Conservation (phyloP, 768 basidiomycete species). For the Calocera cornea region DNA sequence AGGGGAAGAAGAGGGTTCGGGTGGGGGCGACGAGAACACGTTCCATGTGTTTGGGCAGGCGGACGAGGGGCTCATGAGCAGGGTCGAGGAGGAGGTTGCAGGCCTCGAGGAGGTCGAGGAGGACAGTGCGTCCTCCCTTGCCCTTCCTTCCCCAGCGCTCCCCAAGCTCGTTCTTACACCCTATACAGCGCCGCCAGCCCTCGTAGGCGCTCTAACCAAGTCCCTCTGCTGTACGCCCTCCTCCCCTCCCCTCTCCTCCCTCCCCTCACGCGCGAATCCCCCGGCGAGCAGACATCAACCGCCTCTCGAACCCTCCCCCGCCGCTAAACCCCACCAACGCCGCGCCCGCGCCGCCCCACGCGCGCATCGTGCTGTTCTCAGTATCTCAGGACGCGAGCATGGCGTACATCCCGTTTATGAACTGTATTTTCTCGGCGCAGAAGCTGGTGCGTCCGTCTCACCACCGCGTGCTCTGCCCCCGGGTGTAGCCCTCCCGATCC, state of each 20-base stretch:
- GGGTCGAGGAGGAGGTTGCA: slow-evolving; percentile 51
- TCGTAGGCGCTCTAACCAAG: slow-evolving; percentile 85
- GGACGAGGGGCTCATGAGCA: slow-evolving; percentile 48
- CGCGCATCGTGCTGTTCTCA: slow-evolving; percentile 64
- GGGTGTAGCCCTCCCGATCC: too few species aligned
- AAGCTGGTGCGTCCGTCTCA: slow-evolving; percentile 53
- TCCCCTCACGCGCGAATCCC: slow-evolving; percentile 28
- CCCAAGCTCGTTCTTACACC: slow-evolving; percentile 10
- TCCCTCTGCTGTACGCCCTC: slow-evolving; percentile 69
- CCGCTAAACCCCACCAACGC: slow-evolving; percentile 16
- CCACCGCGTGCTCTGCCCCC: too few species aligned
- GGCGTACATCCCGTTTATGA: slow-evolving; percentile 98
- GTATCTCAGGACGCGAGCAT: slow-evolving; percentile 81
- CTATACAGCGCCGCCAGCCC: slow-evolving; percentile 41
- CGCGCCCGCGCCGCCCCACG: slow-evolving; percentile 29
- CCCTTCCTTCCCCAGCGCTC: background rate
- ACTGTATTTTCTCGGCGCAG: slow-evolving; percentile 96
- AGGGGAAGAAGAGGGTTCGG: too few species aligned
- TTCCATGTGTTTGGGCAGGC: slow-evolving; percentile 75
- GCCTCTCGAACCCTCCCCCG: slow-evolving; percentile 31
- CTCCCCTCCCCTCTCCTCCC: slow-evolving; percentile 12
- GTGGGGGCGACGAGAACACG: slow-evolving; percentile 53
- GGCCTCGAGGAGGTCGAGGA: slow-evolving; percentile 35
- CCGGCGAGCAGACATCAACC: slow-evolving; percentile 44
- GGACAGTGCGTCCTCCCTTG: slow-evolving; percentile 32